These are phyloP conservation scores for Talaromyces sp. DNA, from an alignment of 2,329 filamentous ascomycete species.

Conservation along the genomic window DNA sequence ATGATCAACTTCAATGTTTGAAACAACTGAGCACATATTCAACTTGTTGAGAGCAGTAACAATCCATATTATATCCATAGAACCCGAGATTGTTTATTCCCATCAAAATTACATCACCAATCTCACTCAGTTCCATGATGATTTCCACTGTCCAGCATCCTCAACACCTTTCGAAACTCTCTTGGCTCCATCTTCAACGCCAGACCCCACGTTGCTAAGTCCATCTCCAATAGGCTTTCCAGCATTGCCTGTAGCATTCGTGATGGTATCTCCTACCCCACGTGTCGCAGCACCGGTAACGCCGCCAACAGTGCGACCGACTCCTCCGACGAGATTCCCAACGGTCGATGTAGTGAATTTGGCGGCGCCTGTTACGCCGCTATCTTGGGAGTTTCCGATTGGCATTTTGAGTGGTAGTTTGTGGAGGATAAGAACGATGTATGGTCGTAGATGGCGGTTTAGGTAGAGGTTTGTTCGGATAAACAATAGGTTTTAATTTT, in stretches of 20 bases:
- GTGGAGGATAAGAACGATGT: neutral
- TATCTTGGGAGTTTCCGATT: slow-evolving; percentile 29
- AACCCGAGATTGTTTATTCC: neutral
- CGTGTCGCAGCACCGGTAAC: slow-evolving; percentile 60
- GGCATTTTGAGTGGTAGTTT: slow-evolving; percentile 15
- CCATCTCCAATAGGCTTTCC: slow-evolving; percentile 61
- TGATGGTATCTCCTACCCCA: slow-evolving; percentile 61
- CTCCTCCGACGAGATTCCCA: slow-evolving; percentile 59
- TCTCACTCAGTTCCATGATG: neutral
- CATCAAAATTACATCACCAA: neutral
- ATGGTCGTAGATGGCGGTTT: neutral
- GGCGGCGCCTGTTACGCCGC: slow-evolving; percentile 54
- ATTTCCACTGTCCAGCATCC: slow-evolving; percentile 59
- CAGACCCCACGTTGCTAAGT: slow-evolving; percentile 56
- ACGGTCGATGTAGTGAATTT: slow-evolving; percentile 60
- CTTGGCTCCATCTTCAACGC: slow-evolving; percentile 55
- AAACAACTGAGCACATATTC: no score
- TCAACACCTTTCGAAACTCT: slow-evolving; percentile 59
- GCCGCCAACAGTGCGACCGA: slow-evolving; percentile 57
- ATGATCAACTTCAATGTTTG: no score
- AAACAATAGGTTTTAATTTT: no score
- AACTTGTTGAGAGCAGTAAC: no score
- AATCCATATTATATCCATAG: no score
- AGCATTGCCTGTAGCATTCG: slow-evolving; percentile 55
- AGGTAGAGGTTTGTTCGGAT: neutral